Evolutionary conservation across 2,329 filamentous ascomycete species (phyloP), one percentile per base, ranked within the genome.

Genomic region (Verticillium zaregamsianum): DNA sequence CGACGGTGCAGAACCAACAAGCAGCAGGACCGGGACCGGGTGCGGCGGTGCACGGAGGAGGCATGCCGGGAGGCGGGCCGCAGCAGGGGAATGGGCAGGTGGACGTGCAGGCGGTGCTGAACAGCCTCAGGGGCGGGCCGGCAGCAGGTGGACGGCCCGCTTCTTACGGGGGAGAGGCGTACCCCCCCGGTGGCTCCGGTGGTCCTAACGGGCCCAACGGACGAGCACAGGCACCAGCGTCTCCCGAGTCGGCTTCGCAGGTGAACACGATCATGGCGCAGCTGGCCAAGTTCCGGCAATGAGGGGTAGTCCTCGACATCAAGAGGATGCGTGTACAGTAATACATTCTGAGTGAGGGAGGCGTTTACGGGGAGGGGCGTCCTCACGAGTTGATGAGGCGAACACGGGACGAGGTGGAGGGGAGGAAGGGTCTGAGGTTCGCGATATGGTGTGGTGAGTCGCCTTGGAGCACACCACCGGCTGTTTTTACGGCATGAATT

Each of bases 201-300:
- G 15, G 70, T 20, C 63, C 70, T 59, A 63, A 66, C 23, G 15
- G 70, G 25, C 64, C 70, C 58, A 69, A 69, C n/a, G 66, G 72
- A 67, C 58, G 63, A 66, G 59, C 69, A 67, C 31, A 65, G 68
- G 12, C 32, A 8, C 33, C 33, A 23, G 49, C 60, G 64, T 63
- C 66, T 71, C 60, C 71, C 14, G 75, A 77, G 60, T 73, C 78
- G 14, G 77, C 80, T 9, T 78, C 87, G 14, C 80, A 86, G 59
- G 81, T 92, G 67, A 85, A 89, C 71, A 89, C 90, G 68, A 91
- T 93, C 59, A 90, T 93, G 84, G 87, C 88, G 15, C 87, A 91
- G 68, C 76, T 92, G 63, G 85, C 88, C 56, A 86, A 84, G 67
- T 89, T 86, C 69, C 81, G 87, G 65, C 83, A 87, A 70, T 86